A percentile compares a stretch with the other conserved stretches of the same genome.
Evolutionary conservation across 2,329 filamentous ascomycete genomes (phyloP).

Genomic region (Aspergillus fijiensis): DNA sequence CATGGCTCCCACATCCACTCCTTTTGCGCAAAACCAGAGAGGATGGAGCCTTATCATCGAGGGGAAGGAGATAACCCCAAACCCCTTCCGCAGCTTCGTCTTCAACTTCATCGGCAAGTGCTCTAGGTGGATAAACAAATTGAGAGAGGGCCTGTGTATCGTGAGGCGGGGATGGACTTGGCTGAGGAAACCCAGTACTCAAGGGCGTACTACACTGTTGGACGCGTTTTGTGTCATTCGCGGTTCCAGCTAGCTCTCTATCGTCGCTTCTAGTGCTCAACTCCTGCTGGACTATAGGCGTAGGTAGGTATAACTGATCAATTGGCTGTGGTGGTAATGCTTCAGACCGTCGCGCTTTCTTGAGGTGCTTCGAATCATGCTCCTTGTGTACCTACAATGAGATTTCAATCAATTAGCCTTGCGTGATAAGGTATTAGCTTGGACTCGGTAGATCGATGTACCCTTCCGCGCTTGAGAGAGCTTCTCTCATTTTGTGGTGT

Average conservation of each 20-base stretch:
- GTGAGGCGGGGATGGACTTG: conserved; percentile 64
- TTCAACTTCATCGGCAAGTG: conserved; percentile 76
- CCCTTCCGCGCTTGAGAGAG: conserved; percentile 78
- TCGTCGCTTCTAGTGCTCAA: conserved; percentile 60
- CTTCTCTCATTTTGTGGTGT: conserved; percentile 66
- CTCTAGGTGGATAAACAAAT: conserved; percentile 69
- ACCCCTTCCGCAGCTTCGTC: conserved; percentile 83
- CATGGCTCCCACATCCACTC: conserved; percentile 62
- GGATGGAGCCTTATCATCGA: conserved; percentile 69
- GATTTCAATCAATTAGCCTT: conserved; percentile 24
- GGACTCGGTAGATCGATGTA: conserved; percentile 39
- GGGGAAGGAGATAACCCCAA: conserved; percentile 90
- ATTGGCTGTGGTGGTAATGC: conserved; percentile 60
- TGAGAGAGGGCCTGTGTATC: conserved; percentile 82
- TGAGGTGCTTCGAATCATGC: conserved; percentile 62
- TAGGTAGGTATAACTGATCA: conserved; percentile 70
- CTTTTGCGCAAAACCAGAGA: conserved; percentile 73
- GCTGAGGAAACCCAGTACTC: conserved; percentile 40
- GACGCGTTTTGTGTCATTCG: conserved; percentile 58
- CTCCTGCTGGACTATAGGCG: conserved; percentile 71
- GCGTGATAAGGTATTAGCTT: conserved; percentile 17
- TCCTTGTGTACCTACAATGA: conserved; percentile 62
- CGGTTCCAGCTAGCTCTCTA: conserved; percentile 72
- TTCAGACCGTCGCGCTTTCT: conserved; percentile 84
- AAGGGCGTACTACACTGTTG: conserved; percentile 43